Evolutionary conservation across 176 grass and related monocot genomes (phyloP).

Genomic region (Carex myosuroides): DNA sequence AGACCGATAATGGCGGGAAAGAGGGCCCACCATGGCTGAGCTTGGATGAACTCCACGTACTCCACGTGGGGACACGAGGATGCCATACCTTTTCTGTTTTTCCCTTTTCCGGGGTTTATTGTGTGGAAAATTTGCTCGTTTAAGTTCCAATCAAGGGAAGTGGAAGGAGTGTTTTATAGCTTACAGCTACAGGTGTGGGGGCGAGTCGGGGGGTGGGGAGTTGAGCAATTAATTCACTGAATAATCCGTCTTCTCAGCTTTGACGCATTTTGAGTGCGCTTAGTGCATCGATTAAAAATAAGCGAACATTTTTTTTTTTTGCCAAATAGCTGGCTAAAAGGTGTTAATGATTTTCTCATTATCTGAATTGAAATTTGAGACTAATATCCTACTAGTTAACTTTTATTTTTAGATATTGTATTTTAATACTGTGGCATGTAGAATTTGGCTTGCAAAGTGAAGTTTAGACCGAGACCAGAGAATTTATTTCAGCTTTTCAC

Average conservation of each 20-base stretch:
- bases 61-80: constrained; percentile 65
- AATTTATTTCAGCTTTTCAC: background rate
- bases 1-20: constrained; percentile 47
- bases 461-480: background rate
- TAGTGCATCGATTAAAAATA: background rate
- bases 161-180: background rate
- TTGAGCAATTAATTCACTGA: background rate
- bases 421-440: background rate
- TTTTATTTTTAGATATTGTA: background rate
- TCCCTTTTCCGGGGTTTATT: background rate
- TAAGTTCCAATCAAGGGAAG: background rate
- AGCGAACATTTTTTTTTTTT: background rate
- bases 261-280: background rate
- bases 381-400: background rate
- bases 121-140: background rate
- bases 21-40: constrained; percentile 68
- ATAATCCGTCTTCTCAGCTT: background rate
- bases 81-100: background rate
- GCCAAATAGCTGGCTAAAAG: background rate
- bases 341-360: background rate
- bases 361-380: background rate
- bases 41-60: constrained; percentile 60
- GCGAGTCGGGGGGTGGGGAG: background rate
- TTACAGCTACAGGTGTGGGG: background rate
- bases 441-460: background rate